Evolutionary conservation across 176 grass and related monocot genomes (phyloP).

Genomic region (Eragrostis nindensis): DNA sequence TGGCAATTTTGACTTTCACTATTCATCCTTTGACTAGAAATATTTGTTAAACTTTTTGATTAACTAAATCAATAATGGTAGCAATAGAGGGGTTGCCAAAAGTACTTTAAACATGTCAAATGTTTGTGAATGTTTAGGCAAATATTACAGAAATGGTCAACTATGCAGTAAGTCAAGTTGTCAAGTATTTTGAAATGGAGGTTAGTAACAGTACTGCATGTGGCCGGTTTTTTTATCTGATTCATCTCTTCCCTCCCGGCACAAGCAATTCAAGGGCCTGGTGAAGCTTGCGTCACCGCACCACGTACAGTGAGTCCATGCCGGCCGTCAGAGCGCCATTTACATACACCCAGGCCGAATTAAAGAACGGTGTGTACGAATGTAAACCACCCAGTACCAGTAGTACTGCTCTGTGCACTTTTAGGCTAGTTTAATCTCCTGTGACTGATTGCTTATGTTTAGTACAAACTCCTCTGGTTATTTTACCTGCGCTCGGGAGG

Average conservation of each 20-base stretch:
- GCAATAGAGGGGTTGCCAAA: too few relatives aligned
- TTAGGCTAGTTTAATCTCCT: background rate
- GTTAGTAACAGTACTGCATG: background rate
- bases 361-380: background rate
- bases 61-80: too few relatives aligned
- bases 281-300: constrained; percentile 2
- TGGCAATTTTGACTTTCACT: too few relatives aligned
- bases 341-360: background rate
- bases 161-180: too few relatives aligned
- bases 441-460: background rate
- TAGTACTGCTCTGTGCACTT: background rate
- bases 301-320: background rate
- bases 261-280: constrained; percentile 22
- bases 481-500: background rate
- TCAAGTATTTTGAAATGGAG: too few relatives aligned
- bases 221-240: background rate
- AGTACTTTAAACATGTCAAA: too few relatives aligned
- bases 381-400: too few relatives aligned
- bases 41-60: too few relatives aligned
- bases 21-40: too few relatives aligned
- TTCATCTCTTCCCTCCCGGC: background rate
- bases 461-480: background rate
- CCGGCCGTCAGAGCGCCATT: constrained; percentile 27
- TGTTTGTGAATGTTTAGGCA: too few relatives aligned
- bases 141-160: too few relatives aligned